These are phyloP conservation scores for Calycina marina DNA, from an alignment of 2,329 filamentous ascomycete genomes.

Conservation along the genomic window DNA sequence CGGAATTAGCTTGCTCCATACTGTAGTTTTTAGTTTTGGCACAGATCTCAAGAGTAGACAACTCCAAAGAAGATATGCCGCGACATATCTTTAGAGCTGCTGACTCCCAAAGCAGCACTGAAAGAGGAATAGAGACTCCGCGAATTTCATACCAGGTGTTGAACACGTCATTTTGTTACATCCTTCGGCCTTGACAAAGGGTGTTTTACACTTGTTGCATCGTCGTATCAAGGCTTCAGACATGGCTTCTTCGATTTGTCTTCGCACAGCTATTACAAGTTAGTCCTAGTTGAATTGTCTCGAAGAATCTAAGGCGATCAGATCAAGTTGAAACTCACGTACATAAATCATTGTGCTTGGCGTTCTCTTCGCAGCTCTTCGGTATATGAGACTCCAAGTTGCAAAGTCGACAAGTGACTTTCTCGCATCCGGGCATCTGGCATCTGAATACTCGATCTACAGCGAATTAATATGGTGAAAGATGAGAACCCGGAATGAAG, in stretches of 20 bases:
- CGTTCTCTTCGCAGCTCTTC: constrained; percentile 52
- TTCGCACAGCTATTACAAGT: no score
- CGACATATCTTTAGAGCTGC: no score
- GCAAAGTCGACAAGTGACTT: constrained; percentile 55
- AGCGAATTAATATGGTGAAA: no score
- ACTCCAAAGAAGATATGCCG: neutral
- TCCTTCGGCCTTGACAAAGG: constrained; percentile 63
- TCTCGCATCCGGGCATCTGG: constrained; percentile 46
- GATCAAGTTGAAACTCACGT: no score
- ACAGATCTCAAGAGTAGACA: neutral
- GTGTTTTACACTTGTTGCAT: constrained; percentile 50
- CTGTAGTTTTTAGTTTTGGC: no score
- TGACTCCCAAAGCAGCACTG: no score
- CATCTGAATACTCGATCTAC: constrained; percentile 70
- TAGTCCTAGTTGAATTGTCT: no score
- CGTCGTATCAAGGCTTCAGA: constrained; percentile 61
- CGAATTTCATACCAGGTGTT: no score
- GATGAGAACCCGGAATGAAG: no score
- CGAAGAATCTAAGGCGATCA: no score
- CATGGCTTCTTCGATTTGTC: constrained; percentile 71
- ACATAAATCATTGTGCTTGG: constrained; percentile 42
- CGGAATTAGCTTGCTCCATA: no score
- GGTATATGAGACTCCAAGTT: constrained; percentile 56
- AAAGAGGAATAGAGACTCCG: no score
- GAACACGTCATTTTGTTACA: constrained; percentile 77